Evolutionary conservation across 2,329 filamentous ascomycete genomes (phyloP), one percentile per base, ranked within the genome.

Genomic region (Colletotrichum sp.): DNA sequence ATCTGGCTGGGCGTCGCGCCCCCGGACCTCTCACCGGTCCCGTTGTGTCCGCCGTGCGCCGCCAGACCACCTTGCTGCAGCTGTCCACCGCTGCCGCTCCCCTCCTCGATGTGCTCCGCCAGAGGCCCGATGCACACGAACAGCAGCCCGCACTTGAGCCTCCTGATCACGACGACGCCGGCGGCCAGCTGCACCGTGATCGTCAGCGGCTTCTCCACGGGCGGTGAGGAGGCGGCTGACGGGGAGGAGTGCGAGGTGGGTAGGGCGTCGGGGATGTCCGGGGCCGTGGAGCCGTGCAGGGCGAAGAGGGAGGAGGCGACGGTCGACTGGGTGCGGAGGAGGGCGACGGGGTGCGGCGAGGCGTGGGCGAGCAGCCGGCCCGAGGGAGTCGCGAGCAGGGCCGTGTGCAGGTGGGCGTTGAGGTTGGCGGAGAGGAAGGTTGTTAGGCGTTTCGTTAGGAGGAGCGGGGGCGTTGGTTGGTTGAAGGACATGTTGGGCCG

Each of bases 401-500:
- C 88, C 5, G 91, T 92, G 76, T 91, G 90, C 36, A 93, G 86
- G 75, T 89, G 86, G 6, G 90, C 82, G 9, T 89, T 89, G 78
- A 92, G 89, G 82, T 92, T 91, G 77, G 88, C 84, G 80, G 88
- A 87, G 63, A 93, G 90, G 83, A 93, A 93, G 75, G 89, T 85
- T 32, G 91, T 92, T 78, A 93, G 89, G 77, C 91, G 91, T 82
- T 93, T 93, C 44, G 90, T 92, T 76, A 95, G 88, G 84, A 95
- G 88, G 74, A 92, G 87, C 30, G 90, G 90, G 48, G 90, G 90
- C 48, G 89, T 88, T 28, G 88, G 86, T 66, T 81, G 81, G 24
- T 82, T 80, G 75, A 82, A 79, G 62, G 85, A 83, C 85, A 86
- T 86, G 72, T 57, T 72, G 64, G 15, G 52, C 39, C 16, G n/a